These are phyloP conservation scores for Podila horticola DNA, from an alignment of 192 early-diverging fungal genomes.

Conservation along the genomic window DNA sequence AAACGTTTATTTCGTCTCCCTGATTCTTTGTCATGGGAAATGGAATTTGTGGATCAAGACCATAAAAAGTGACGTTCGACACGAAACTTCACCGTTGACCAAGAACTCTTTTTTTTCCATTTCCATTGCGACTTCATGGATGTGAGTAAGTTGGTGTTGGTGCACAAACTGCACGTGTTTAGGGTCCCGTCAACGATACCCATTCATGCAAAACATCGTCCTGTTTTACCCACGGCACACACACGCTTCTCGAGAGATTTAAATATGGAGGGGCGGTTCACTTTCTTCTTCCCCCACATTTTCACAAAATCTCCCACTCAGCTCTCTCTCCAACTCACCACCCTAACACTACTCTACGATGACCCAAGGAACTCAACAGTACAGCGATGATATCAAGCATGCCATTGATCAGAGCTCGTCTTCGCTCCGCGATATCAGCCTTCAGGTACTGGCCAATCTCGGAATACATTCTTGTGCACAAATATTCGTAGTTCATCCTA, in stretches of 20 bases:
- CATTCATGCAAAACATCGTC: no score
- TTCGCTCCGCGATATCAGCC: constrained; percentile 34
- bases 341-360: not conserved
- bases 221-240: no score
- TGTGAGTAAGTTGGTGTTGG: no score
- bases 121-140: not conserved
- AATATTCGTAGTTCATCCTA: constrained; percentile 1
- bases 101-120: not conserved
- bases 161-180: no score
- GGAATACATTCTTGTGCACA: not conserved
- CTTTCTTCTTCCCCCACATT: not conserved
- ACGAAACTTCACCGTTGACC: not conserved
- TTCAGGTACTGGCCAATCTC: constrained; percentile 4
- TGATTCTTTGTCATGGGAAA: no score
- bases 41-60: no score
- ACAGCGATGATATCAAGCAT: constrained; percentile 20
- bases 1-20: no score
- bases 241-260: no score
- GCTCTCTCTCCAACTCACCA: not conserved
- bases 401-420: constrained; percentile 20
- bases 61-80: no score
- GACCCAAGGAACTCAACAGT: constrained; percentile 4
- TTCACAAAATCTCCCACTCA: not conserved
- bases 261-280: not conserved
- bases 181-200: no score